Base-by-base conservation (phyloP, 371 early-diverging fungal species). In the Rhizopus delemar region DNA sequence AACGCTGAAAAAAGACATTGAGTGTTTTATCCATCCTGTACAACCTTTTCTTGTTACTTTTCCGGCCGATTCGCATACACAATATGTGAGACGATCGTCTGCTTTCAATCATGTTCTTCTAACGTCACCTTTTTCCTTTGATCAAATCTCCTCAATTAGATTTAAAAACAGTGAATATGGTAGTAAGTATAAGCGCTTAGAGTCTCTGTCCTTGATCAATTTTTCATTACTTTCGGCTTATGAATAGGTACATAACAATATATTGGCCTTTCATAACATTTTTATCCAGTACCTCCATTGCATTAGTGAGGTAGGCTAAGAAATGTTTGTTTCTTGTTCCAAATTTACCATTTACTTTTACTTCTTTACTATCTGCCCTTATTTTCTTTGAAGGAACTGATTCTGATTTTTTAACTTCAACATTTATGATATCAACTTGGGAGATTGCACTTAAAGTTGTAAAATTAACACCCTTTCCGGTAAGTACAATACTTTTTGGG, bases 351-450 rank as follows among this genome's bases (percentile, higher is more conserved):
- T 51, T 49, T 49, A 51, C 41, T 53, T 51, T 50, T 32, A 29
- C 53, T 46, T 51, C 34, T 38, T 53, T 46, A 46, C 48, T 48
- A 46, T 41, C 28, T 41, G 43, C 54, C 43, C 2, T 54, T 54
- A 32, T 54, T 54, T 58, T 58, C 50, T 51, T 58, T 50, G 51
- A 58, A 58, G 51, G 51, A 58, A 38, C 58, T 58, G 50, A 51
- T 58, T 58, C 58, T 58, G 51, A 41, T 39, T 59, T 51, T 48
- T 59, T 60, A 52, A 60, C 46, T 60, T 38, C 43, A 53, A 60
- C 46, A 46, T 53, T 46, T 53, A 56, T 56, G 57, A 56, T 49
- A 35, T 48, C 57, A 15, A 1, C 57, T 48, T 56, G 48, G 38
- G 48, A 56, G 29, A 58, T 58, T 15, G 43, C 59, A 58, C 50